A percentile compares a stretch with the other conserved stretches of the same genome.
phyloP scores from a whole-genome alignment of 306 rosid species.

The Fagus sylvatica region DNA sequence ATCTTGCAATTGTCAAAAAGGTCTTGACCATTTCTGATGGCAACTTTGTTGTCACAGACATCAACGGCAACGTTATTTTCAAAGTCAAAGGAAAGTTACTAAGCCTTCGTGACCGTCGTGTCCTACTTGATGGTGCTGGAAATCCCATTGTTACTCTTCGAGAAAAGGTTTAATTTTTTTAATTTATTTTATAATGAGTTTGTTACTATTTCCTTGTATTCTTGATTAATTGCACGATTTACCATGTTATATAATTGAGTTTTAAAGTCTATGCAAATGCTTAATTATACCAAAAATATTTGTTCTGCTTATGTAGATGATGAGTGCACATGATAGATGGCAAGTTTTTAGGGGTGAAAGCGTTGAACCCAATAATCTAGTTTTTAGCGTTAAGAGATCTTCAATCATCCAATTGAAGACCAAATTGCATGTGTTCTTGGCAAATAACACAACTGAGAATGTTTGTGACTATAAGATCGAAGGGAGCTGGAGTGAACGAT shows the following conservation, averaged over 20 bases:
- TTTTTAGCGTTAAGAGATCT: constrained; percentile 36
- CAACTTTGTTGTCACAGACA: constrained; percentile 45
- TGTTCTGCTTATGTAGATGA: constrained; percentile 17
- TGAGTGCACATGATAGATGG: constrained; percentile 37
- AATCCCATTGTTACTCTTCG: constrained; percentile 39
- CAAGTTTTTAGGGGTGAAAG: constrained; percentile 28
- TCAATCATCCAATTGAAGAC: constrained; percentile 46
- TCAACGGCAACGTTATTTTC: constrained; percentile 46
- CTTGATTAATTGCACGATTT: too few species aligned
- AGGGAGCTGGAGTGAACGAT: constrained; percentile 57
- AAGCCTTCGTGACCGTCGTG: constrained; percentile 43
- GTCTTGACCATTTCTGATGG: constrained; percentile 34
- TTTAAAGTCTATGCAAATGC: neutral
- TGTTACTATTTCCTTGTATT: neutral
- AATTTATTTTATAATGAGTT: neutral
- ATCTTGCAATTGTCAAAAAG: constrained; percentile 43
- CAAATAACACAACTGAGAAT: constrained; percentile 40
- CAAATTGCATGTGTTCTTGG: constrained; percentile 65
- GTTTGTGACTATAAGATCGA: constrained; percentile 53
- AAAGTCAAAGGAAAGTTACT: constrained; percentile 41
- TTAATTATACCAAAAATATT: neutral
- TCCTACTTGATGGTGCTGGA: constrained; percentile 46
- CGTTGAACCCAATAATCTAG: constrained; percentile 6
- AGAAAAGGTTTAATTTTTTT: constrained; percentile 38
- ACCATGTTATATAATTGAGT: too few species aligned